Evolutionary conservation across 225 moss, liverwort and hornwort species (phyloP), one percentile per base, ranked within the genome.

Genomic region (Asterella californica): DNA sequence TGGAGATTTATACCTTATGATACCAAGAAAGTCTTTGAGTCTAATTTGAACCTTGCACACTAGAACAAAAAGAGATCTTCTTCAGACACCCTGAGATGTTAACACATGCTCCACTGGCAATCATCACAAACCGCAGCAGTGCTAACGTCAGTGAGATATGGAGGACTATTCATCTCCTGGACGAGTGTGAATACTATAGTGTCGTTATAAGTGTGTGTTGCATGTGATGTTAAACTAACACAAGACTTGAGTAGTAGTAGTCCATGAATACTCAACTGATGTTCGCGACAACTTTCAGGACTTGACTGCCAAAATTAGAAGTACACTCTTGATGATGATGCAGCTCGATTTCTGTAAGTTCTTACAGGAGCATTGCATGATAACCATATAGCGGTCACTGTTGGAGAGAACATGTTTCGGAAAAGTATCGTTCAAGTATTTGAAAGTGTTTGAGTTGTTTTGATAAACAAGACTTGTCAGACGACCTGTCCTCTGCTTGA

Each of bases 101-200:
- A 34, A 90, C 96, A 15, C 96, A 96, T 87, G 96, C 96, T 46
- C 96, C 94, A 6, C 80, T 96, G 45, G 91, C 90, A 19, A 90
- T 96, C 27, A 96, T 96, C 67, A 92, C 94, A 36, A 96, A 96
- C 80, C 91, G 91, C 68, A 88, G 89, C 83, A 96, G 94, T 63
- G 96, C 94, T 36, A 96, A 94, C 73, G 94, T 94, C 25, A 96
- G 94, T 74, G 96, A 96, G 88, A 94, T 93, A 89, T 32, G n/a
- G 65, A 10, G 15, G 14, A 4, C 7, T 33, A 57, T 33, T 54
- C 75, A 75, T 21, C 33, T 55, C 25, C 45, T 34, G 12, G 24
- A 47, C 19, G 15, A 15, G 9, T 10, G 12, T 72, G 49, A 29
- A 49, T 27, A 49, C 22, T 5, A 18, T 19, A n/a, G 37, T 38